Percentiles rank a stretch among this genome's conserved stretches.
Evolutionary conservation across 2,329 filamentous ascomycete species (phyloP).

Genomic region (Penicillium frequentans): DNA sequence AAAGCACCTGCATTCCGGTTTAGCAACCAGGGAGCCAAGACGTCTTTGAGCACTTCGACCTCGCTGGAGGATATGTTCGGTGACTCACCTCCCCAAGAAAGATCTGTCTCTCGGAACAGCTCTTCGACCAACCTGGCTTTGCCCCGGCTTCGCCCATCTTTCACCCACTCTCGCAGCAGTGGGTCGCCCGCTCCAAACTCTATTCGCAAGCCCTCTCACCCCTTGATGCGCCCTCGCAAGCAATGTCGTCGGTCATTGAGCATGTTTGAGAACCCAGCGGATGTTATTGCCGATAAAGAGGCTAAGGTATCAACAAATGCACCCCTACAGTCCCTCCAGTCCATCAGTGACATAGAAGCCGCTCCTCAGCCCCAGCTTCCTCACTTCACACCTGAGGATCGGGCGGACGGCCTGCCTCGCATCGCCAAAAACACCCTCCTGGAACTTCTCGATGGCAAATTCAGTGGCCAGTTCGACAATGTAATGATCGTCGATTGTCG

Average conservation of each 20-base stretch:
- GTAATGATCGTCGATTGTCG: conserved; percentile 92
- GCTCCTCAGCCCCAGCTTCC: conserved; percentile 72
- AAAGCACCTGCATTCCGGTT: conserved; percentile 76
- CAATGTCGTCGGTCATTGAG: conserved; percentile 89
- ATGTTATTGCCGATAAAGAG: conserved; percentile 79
- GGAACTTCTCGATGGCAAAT: conserved; percentile 84
- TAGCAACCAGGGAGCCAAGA: conserved; percentile 56
- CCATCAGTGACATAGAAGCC: conserved; percentile 83
- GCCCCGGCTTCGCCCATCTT: conserved; percentile 65
- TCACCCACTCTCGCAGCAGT: conserved; percentile 62
- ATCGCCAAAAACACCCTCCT: conserved; percentile 81
- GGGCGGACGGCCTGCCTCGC: conserved; percentile 82
- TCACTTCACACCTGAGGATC: conserved; percentile 77
- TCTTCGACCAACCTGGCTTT: conserved; percentile 58
- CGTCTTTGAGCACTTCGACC: conserved; percentile 59
- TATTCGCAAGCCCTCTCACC: conserved; percentile 70
- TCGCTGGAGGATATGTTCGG: conserved; percentile 79
- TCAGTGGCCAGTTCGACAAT: conserved; percentile 71
- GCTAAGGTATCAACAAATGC: conserved; percentile 56
- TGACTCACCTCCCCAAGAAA: conserved; percentile 73
- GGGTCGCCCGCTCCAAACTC: conserved; percentile 74
- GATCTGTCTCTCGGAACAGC: conserved; percentile 60
- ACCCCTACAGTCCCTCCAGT: conserved; percentile 63
- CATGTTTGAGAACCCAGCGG: conserved; percentile 94
- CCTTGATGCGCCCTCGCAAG: conserved; percentile 74